Evolutionary conservation across 2,329 filamentous ascomycete genomes (phyloP), one percentile per base, ranked within the genome.

Genomic region (Penicillium fuscoglaucum): DNA sequence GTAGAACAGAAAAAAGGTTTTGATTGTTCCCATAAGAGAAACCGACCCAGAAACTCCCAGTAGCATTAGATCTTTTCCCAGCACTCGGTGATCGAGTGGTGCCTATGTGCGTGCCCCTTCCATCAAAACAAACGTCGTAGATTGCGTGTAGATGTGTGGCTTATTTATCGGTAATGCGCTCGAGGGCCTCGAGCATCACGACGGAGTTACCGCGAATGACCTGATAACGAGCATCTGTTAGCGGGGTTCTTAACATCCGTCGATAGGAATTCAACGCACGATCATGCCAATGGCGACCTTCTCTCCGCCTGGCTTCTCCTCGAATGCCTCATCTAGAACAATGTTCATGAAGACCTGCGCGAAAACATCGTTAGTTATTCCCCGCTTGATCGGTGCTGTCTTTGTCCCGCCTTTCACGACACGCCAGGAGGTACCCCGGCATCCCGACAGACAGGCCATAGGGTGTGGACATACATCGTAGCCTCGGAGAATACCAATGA

Each of bases 181-280:
- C 76, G 17, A 78, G 66, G 40, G 76, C 76, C 79, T 99, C 96
- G 56, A 99, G 85, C 93, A 99, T 97, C 56, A 99, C 93, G 28
- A 99, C 93, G 2, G 93, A 96, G 79, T 99, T 99, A 64, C 95
- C 95, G 68, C 96, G 90, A 71, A 99, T 97, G 65, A 97, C 90
- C 89, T 92, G 29, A 28, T 39, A 26, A 28, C 29, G 13, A 29
- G 6, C n/a, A 26, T 26, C 33, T 8, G 52, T 65, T 58, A 66
- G 65, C 9, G n/a, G 24, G 12, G 15, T 21, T 33, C 40, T 8
- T 3, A 6, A 21, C 6, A 6, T 7, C 9, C 19, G 7, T 31
- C 8, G 17, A 24, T 21, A 8, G 6, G 15, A 19, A 13, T 28
- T 44, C 45, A 47, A 62, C 89, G 65, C 85, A 92, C 93, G 61